Base-by-base conservation (phyloP, 179 eudicot genomes). In the Spergularia azorica region DNA sequence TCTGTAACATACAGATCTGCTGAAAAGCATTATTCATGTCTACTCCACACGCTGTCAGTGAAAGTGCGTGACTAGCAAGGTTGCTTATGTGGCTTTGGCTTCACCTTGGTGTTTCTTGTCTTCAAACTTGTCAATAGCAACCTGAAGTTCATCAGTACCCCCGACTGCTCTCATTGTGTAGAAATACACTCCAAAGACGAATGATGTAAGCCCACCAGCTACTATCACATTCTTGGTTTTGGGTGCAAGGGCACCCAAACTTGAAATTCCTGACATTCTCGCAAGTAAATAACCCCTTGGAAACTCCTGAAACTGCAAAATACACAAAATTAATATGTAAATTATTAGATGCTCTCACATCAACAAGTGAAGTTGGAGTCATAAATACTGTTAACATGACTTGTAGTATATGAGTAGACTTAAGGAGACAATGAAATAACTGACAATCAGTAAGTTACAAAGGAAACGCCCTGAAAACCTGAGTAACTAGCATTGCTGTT, bases 111-210 rank as follows among this genome's bases (percentile, higher is more conserved):
- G 81, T 65, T 92, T 92, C 77, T 84, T 77, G 17, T 74, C 89
- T 81, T 95, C 99, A 79, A 91, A 88, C 81, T 93, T 95, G 78
- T 93, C 99, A 16, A 95, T 95, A 70, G 99, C 97, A 26, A 93
- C 86, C 83, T 93, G 99, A 77, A 95, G 92, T 84, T 95, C 99
- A 81, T 95, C 99, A 1, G 91, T 82, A 54, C 97, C 95, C 9
- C 95, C 97, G 65, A 95, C 98, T 78, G 97, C 98, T 84, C 94
- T 90, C 98, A 95, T 93, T 70, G 97, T 95, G 89, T 95, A 95
- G 87, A 90, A 95, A 80, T 93, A 95, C 67, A 90, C 97, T 17
- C 97, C 98, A 70, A 91, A 93, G 13, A 93, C 97, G 65, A 93
- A 95, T 13, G 85, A 15, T 3, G 95, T 82, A 82, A 95, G 79